Evolutionary conservation across 305 asterid species (phyloP).

Genomic region (Andrographis paniculata): DNA sequence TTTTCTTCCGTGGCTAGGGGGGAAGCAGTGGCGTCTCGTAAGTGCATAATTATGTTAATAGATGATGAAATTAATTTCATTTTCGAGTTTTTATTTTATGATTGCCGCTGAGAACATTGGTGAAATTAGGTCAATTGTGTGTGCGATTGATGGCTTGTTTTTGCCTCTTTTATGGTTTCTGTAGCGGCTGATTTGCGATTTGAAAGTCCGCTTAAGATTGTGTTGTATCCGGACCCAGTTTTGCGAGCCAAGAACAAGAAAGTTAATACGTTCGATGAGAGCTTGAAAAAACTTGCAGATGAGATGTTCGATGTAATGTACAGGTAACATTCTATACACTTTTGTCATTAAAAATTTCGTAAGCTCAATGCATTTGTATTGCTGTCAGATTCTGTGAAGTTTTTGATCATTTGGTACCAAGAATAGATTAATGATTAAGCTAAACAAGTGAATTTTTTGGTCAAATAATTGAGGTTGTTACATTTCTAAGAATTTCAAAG

Average conservation of each 20-base stretch:
- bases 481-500: no score
- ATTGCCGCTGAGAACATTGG: not conserved
- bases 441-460: no score
- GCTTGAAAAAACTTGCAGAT: constrained; percentile 62
- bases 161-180: not conserved
- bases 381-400: not conserved
- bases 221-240: constrained; percentile 74
- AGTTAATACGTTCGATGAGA: constrained; percentile 52
- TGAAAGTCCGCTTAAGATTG: constrained; percentile 46
- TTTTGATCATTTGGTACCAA: not conserved
- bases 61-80: not conserved
- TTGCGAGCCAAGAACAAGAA: constrained; percentile 78
- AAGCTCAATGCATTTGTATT: not conserved
- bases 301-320: constrained; percentile 97
- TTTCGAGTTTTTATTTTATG: not conserved
- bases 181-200: constrained; percentile 68
- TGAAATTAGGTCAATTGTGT: not conserved
- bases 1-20: constrained; percentile 32
- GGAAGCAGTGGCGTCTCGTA: constrained; percentile 52
- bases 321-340: constrained; percentile 34
- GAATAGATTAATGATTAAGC: no score
- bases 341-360: not conserved
- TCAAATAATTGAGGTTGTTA: no score
- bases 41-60: constrained; percentile 8
- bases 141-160: constrained; percentile 2